Conservation (phyloP, 1,284 basidiomycete species). For the Ganoderma lucidum region DNA sequence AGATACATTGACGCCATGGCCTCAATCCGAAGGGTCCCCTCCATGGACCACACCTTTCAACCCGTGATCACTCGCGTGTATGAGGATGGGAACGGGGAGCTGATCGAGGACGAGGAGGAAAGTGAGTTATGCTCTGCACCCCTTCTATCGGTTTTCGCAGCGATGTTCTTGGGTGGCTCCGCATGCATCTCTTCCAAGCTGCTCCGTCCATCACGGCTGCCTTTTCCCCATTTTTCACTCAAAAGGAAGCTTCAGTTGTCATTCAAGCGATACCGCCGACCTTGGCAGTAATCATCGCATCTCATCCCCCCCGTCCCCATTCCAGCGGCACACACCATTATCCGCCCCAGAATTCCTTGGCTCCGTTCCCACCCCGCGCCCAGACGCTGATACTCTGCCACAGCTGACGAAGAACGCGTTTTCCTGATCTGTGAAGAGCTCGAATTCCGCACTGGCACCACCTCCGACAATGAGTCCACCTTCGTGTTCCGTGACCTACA, state of each 20-base stretch:
- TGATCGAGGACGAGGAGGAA: constrained; percentile 95
- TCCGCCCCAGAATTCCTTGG: background rate
- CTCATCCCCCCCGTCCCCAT: background rate
- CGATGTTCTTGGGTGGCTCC: no score
- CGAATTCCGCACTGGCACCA: constrained; percentile 79
- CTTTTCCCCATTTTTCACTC: background rate
- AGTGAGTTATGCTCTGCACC: constrained; percentile 61
- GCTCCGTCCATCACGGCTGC: background rate
- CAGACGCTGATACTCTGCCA: constrained; percentile 16
- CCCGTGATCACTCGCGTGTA: constrained; percentile 96
- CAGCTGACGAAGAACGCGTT: constrained; percentile 90
- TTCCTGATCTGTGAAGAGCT: constrained; percentile 93
- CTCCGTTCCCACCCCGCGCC: background rate
- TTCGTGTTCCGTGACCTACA: constrained; percentile 93
- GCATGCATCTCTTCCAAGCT: background rate
- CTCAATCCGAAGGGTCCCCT: constrained; percentile 87
- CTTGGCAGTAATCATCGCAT: background rate
- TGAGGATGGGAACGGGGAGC: constrained; percentile 94
- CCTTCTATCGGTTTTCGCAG: background rate
- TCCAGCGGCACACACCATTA: background rate
- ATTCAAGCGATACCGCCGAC: background rate
- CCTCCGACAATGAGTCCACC: constrained; percentile 78
- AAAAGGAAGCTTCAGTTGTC: background rate
- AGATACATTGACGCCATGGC: constrained; percentile 97
- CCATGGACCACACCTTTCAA: constrained; percentile 91